Base-by-base conservation (phyloP, 768 basidiomycete genomes). In the Suillus subalutaceus region DNA sequence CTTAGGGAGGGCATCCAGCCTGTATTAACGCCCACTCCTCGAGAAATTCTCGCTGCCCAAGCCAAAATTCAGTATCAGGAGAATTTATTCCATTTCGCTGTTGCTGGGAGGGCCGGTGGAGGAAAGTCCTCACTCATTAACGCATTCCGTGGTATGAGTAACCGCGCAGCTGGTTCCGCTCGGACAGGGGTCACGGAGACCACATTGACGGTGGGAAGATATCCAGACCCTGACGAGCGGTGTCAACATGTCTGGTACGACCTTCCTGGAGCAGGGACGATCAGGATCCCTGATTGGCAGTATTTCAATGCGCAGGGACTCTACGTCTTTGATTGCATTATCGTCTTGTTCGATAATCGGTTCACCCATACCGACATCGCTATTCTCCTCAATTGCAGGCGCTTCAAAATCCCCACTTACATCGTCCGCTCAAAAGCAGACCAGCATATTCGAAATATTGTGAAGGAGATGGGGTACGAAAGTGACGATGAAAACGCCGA, bases 61-160 rank as follows among this genome's bases (percentile, higher is more conserved):
- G 23, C 6, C 48, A 62, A n/a, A 26, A 43, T 67, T 37, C 63
- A 67, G 56, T 67, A 67, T 30, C 44, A 48, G 63, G 72, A 75
- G 38, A 68, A 69, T 26, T 48, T 70, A 23, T 71, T 71, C 44
- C 74, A 77, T 65, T 70, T 77, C 43, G 76, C 73, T 43, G 63
- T 77, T 59, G 73, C 72, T 64, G 74, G 76, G 16, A 44, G 66
- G 32, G 66, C 71, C 4, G 74, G 73, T 8, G 72, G 68, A 18
- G 75, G 75, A 26, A 77, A 77, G 62, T 75, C 75, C n/a, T 75
- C 75, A 12, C 63, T 77, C 62, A 66, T 77, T 59, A 75, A 77
- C 63, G 69, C 73, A 37, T 70, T 74, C 58, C 71, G 75, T n/a
- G 75, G 75, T 13, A 58, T 75, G 35, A 48, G 44, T 20, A 71